Conservation (phyloP, 1,284 basidiomycete genomes). For the Ustanciosporium gigantosporum region DNA sequence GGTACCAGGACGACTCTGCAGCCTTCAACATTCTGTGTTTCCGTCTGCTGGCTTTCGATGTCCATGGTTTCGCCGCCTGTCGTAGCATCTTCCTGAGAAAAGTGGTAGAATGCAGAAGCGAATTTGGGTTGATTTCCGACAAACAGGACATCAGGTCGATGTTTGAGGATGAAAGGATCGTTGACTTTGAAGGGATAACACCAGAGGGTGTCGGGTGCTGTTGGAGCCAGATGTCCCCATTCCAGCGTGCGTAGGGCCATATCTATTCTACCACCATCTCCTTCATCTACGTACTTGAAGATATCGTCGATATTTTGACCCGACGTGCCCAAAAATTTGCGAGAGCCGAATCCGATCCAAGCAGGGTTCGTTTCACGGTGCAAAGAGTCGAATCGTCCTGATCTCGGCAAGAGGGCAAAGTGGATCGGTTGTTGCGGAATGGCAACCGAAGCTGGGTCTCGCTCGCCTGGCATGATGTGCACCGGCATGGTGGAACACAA, state of each 20-base stretch:
- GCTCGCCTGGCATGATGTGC: slow-evolving; percentile 78
- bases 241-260: slow-evolving; percentile 79
- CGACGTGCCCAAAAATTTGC: slow-evolving; percentile 75
- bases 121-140: slow-evolving; percentile 81
- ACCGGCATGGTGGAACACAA: slow-evolving; percentile 65
- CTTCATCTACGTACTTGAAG: slow-evolving; percentile 76
- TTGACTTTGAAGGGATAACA: slow-evolving; percentile 87
- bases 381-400: slow-evolving; percentile 68
- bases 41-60: slow-evolving; percentile 19
- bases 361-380: slow-evolving; percentile 85
- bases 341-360: slow-evolving; percentile 69
- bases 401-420: slow-evolving; percentile 80
- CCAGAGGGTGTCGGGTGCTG: slow-evolving; percentile 96
- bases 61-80: slow-evolving; percentile 1
- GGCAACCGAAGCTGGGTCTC: slow-evolving; percentile 83
- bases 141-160: slow-evolving; percentile 85
- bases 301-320: slow-evolving; percentile 95
- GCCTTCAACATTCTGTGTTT: slow-evolving; percentile 57
- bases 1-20: slow-evolving; percentile 82
- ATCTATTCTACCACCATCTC: slow-evolving; percentile 64
- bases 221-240: slow-evolving; percentile 96
- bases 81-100: slow-evolving; percentile 41
- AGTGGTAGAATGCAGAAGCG: slow-evolving; percentile 64
- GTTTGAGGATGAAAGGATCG: slow-evolving; percentile 85
- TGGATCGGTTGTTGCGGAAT: slow-evolving; percentile 94